phyloP scores from a whole-genome alignment of 2,329 filamentous ascomycete species.

The Colletotrichum costaricense region DNA sequence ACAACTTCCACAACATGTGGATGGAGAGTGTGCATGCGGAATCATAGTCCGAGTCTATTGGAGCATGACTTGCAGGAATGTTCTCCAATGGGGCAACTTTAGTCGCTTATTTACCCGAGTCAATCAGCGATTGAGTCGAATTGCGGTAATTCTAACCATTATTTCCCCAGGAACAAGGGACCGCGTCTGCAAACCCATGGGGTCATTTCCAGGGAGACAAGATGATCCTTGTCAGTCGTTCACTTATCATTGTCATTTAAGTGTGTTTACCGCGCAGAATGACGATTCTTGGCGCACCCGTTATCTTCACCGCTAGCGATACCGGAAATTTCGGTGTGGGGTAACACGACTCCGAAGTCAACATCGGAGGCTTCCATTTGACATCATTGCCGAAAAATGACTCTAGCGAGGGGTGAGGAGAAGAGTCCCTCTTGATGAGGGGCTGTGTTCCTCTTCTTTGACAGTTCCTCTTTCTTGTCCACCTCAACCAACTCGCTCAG shows the following conservation, averaged over 20 bases:
- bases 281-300: slow-evolving; percentile 1
- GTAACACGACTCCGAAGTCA: slow-evolving; percentile 10
- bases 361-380: slow-evolving; percentile 16
- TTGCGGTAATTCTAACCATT: slow-evolving; percentile 14
- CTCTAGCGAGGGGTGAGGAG: not conserved
- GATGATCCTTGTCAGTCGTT: slow-evolving; percentile 20
- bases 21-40: not conserved
- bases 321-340: slow-evolving; percentile 33
- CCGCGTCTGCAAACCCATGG: slow-evolving; percentile 1
- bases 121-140: not conserved
- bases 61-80: not conserved
- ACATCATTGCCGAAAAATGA: slow-evolving; percentile 17
- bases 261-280: not conserved
- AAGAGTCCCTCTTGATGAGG: not conserved
- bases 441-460: not conserved
- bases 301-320: slow-evolving; percentile 32
- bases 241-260: slow-evolving; percentile 1
- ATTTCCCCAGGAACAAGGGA: slow-evolving; percentile 16
- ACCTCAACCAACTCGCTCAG: not conserved
- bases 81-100: not conserved
- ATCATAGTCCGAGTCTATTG: not conserved
- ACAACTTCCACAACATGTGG: not conserved
- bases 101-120: slow-evolving; percentile 17
- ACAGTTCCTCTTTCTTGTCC: not conserved
- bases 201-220: slow-evolving; percentile 21